Percentiles rank a stretch among this genome's conserved stretches.
These are phyloP conservation scores for Bisporella sp. DNA, from an alignment of 2,329 filamentous ascomycete species.

Conservation along the genomic window DNA sequence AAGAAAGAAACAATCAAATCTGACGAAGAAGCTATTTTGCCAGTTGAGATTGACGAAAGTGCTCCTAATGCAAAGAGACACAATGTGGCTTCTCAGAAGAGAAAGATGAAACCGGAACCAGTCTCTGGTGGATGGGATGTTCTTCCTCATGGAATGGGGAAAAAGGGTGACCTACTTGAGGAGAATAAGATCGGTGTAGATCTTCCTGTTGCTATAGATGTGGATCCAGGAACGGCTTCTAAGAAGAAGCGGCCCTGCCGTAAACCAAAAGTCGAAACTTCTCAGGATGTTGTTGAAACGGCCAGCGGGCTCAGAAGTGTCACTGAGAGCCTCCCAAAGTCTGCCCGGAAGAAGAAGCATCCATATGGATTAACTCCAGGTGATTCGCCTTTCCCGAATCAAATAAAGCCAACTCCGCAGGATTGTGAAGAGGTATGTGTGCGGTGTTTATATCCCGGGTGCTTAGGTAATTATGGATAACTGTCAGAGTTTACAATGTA, in stretches of 20 bases:
- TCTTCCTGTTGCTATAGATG: not conserved
- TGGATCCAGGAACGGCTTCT: not conserved
- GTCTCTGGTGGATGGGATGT: conserved; percentile 31
- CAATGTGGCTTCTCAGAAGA: conserved; percentile 3
- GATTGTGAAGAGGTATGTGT: conserved; percentile 51
- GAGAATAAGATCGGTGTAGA: not conserved
- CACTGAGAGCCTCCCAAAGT: too few relatives aligned
- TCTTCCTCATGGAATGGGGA: conserved; percentile 50
- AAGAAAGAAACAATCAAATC: too few relatives aligned
- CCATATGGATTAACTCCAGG: conserved; percentile 49
- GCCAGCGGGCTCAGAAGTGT: too few relatives aligned
- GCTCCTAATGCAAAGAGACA: conserved; percentile 10
- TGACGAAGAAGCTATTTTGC: too few relatives aligned
- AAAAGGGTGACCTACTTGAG: conserved; percentile 13
- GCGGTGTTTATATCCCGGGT: too few relatives aligned
- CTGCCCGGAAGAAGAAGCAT: conserved; percentile 25
- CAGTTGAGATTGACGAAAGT: not conserved
- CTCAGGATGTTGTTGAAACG: too few relatives aligned
- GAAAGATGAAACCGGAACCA: conserved; percentile 6
- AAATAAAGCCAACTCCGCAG: conserved; percentile 54
- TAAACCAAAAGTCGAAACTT: too few relatives aligned
- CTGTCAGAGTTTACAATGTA: too few relatives aligned
- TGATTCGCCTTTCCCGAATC: conserved; percentile 61
- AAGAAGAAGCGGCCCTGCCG: not conserved
- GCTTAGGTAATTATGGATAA: too few relatives aligned